Evolutionary conservation across 345 rosid genomes (phyloP).

Genomic region (Leavenworthia alabamica): DNA sequence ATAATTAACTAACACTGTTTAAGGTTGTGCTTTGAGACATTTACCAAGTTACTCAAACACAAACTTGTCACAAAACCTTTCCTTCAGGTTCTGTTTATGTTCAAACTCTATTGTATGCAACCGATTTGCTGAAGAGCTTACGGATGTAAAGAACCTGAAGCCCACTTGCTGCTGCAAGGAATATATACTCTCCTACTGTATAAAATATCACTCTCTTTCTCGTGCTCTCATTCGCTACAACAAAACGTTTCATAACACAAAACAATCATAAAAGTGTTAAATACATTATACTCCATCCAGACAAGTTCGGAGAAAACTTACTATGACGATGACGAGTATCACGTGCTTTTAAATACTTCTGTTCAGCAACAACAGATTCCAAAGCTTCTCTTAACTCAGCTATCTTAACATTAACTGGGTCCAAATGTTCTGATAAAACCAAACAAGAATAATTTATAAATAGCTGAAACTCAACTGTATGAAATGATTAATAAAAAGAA

Average conservation of each 20-base stretch:
- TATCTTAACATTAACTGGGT: constrained; percentile 88
- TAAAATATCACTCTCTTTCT: constrained; percentile 72
- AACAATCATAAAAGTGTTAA: neutral
- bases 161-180: constrained; percentile 59
- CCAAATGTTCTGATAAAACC: constrained; percentile 71
- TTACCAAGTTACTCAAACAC: no score
- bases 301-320: constrained; percentile 34
- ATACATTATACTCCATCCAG: no score
- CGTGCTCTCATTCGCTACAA: constrained; percentile 94
- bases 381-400: constrained; percentile 90
- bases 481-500: neutral
- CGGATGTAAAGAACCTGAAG: constrained; percentile 82
- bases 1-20: constrained; percentile 13
- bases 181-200: constrained; percentile 69
- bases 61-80: neutral
- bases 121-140: constrained; percentile 91
- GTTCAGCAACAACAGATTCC: constrained; percentile 88
- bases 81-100: no score
- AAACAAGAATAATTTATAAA: constrained; percentile 3
- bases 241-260: neutral
- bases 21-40: constrained; percentile 13
- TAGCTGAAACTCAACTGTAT: neutral
- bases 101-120: constrained; percentile 84
- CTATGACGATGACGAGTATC: constrained; percentile 88
- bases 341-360: constrained; percentile 90